Evolutionary conservation across 805 yeast species (phyloP), one percentile per base, ranked within the genome.

Genomic region (Hanseniaspora valbyensis): DNA sequence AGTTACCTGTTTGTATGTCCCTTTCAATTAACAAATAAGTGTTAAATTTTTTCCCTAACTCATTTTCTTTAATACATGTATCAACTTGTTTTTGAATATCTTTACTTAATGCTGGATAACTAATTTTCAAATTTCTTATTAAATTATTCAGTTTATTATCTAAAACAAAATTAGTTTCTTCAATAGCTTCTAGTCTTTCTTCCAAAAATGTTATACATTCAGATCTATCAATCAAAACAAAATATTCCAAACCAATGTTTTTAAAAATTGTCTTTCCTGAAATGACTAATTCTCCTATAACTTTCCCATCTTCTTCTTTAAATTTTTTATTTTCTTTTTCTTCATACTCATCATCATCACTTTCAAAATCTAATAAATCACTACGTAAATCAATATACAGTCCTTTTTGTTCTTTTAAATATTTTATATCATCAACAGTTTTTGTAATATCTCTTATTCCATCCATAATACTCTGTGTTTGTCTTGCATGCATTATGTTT

Each of bases 201-300:
- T 18, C 58, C 52, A 18, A 55, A 54, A 60, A 63, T 3, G 44
- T 53, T 12, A 59, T 38, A 12, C 59, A 58, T 40, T 63, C 64
- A 4, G 53, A 56, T 24, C 38, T 49, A 2, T 53, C 49, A 40
- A 60, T 63, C 44, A 63, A 63, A 14, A 64, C 56, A 52, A 56
- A 65, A 41, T 61, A 63, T 25, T 65, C 69, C 40, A 61, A 59
- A 3, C 69, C 69, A 10, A 65, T 49, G 52, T 58, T 60, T 41
- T 58, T 44, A 34, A 54, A 65, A 3, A 60, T 53, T 30, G 59
- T 59, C 1, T 56, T 53, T 6, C 57, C 44, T 3, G 63, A 55
- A 1, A 64, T 56, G 10, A 60, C 55, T 13, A 63, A 55, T 38
- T 65, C 68, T 12, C 66, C 67, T 28, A 61, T 54, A 5, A 63